phyloP scores from a whole-genome alignment of 345 rosid species.

The Eucalyptus grandis region DNA sequence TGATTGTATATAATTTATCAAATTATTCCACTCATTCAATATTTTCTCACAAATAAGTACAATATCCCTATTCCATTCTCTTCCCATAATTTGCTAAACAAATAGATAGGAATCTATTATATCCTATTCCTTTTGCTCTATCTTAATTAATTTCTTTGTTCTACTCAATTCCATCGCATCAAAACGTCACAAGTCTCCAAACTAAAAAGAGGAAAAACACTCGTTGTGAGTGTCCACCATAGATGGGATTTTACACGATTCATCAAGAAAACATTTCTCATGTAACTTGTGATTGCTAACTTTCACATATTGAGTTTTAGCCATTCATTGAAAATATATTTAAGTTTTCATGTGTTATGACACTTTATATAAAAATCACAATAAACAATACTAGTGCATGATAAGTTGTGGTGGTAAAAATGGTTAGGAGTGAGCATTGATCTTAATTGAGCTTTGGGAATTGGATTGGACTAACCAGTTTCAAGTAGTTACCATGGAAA shows the following conservation, averaged over 20 bases:
- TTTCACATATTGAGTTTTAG: background rate
- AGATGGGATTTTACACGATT: background rate
- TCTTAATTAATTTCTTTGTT: background rate
- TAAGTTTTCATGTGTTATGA: background rate
- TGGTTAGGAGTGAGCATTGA: background rate
- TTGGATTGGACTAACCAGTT: rapidly evolving
- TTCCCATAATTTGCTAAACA: background rate
- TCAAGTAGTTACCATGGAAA: no score
- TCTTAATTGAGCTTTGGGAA: background rate
- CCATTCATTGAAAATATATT: background rate
- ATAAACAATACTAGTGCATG: background rate
- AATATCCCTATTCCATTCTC: background rate
- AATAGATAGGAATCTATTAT: no score
- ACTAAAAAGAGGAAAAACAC: background rate
- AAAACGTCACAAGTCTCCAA: background rate
- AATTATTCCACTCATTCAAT: background rate
- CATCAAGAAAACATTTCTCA: rapidly evolving
- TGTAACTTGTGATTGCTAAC: background rate
- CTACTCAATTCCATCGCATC: rapidly evolving
- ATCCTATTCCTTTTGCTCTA: no score
- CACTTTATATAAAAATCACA: background rate
- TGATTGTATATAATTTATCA: background rate
- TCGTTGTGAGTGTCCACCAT: no score
- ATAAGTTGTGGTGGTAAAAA: background rate
- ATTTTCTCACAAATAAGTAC: background rate